phyloP scores from a whole-genome alignment of 306 rosid species.

The Acacia confusa region DNA sequence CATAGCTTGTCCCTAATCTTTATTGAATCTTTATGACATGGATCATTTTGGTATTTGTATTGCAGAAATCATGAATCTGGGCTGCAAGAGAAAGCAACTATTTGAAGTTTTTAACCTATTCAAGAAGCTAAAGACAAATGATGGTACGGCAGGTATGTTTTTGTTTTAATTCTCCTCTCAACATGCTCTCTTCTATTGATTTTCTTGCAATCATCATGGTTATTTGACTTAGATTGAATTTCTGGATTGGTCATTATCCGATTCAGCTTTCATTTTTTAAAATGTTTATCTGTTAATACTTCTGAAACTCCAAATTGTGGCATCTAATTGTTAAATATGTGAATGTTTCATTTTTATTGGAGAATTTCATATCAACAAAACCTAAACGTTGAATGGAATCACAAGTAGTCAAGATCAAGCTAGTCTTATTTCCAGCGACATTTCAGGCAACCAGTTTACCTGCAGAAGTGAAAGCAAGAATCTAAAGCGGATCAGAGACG shows the following conservation, averaged over 20 bases:
- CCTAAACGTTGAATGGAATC: background rate
- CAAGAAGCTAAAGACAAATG: constrained; percentile 70
- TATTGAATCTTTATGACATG: background rate
- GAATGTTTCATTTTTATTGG: background rate
- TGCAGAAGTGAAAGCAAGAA: constrained; percentile 51
- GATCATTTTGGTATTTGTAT: background rate
- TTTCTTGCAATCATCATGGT: background rate
- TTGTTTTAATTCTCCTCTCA: background rate
- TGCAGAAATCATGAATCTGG: constrained; percentile 22
- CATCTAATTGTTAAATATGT: background rate
- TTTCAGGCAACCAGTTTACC: constrained; percentile 33
- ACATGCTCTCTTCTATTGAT: background rate
- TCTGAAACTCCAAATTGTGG: background rate
- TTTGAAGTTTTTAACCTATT: constrained; percentile 49
- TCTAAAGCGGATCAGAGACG: constrained; percentile 55
- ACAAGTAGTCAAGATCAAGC: constrained; percentile 35
- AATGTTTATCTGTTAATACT: background rate
- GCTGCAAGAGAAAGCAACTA: constrained; percentile 62
- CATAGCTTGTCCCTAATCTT: constrained; percentile 27
- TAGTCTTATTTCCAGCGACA: constrained; percentile 21
- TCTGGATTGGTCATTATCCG: background rate
- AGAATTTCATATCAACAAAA: background rate
- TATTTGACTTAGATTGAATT: background rate
- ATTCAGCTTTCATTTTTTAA: background rate
- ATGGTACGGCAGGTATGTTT: constrained; percentile 51